These are phyloP conservation scores for Alectoria sarmentosa DNA, from an alignment of 495 filamentous ascomycete genomes.

Conservation along the genomic window DNA sequence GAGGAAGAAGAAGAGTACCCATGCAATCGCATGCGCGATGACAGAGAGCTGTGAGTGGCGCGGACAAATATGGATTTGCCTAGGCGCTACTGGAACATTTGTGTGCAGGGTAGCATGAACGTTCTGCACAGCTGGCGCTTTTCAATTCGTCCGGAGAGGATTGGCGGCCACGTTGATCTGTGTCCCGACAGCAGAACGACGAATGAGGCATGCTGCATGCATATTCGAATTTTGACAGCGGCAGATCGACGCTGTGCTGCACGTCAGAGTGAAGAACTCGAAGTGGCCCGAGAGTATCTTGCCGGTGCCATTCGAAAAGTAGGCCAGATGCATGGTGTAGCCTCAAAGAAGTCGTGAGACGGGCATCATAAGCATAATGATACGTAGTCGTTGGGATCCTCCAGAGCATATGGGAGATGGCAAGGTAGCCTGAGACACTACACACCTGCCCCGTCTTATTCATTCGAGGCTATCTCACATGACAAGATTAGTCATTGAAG, in stretches of 20 bases:
- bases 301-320: background rate
- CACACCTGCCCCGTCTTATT: background rate
- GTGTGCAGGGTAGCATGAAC: slow-evolving; percentile 3
- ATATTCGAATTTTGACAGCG: slow-evolving; percentile 16
- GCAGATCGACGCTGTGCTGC: slow-evolving; percentile 16
- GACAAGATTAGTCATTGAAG: background rate
- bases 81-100: slow-evolving; percentile 11
- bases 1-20: background rate
- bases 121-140: background rate
- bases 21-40: slow-evolving; percentile 14
- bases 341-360: background rate
- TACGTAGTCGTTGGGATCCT: background rate
- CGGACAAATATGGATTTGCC: slow-evolving; percentile 13
- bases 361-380: background rate
- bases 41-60: slow-evolving; percentile 11
- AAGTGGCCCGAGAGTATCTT: background rate
- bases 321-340: background rate
- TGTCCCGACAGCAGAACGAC: background rate
- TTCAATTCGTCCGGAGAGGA: slow-evolving; percentile 1
- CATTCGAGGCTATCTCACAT: background rate
- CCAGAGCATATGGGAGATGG: background rate
- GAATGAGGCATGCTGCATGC: slow-evolving; percentile 3
- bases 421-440: background rate
- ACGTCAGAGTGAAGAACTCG: background rate
- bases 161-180: background rate